These are phyloP conservation scores for Eutrema japonicum DNA, from an alignment of 345 rosid genomes.

Conservation along the genomic window DNA sequence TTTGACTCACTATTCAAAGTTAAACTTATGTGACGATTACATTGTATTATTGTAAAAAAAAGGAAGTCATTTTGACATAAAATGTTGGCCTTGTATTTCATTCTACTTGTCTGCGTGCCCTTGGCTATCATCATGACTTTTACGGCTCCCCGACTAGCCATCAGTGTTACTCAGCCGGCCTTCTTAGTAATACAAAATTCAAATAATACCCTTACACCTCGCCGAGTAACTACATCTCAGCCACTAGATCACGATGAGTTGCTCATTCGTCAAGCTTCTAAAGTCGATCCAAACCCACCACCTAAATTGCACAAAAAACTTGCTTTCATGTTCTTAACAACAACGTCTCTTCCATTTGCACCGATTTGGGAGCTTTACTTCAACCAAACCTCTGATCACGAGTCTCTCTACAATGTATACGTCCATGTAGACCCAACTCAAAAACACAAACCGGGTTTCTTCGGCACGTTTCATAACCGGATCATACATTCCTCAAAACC, in stretches of 20 bases:
- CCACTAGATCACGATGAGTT: constrained; percentile 49
- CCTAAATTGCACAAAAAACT: constrained; percentile 49
- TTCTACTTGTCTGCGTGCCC: constrained; percentile 64
- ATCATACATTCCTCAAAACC: constrained; percentile 66
- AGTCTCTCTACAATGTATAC: constrained; percentile 61
- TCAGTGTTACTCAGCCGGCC: constrained; percentile 27
- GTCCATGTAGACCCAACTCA: constrained; percentile 63
- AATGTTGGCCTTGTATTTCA: constrained; percentile 45
- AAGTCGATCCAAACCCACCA: constrained; percentile 42
- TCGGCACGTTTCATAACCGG: constrained; percentile 57
- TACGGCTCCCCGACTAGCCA: constrained; percentile 42
- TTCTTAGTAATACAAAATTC: constrained; percentile 10
- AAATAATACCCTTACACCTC: constrained; percentile 2
- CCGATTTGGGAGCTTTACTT: constrained; percentile 73
- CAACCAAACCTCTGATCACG: constrained; percentile 39
- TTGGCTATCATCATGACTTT: constrained; percentile 58
- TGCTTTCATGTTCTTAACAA: constrained; percentile 72
- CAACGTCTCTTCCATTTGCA: constrained; percentile 63
- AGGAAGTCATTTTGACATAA: neutral
- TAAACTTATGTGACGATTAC: constrained; percentile 1
- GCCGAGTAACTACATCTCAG: constrained; percentile 26
- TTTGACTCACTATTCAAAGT: neutral
- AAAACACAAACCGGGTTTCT: constrained; percentile 45
- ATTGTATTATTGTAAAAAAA: neutral
- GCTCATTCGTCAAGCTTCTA: constrained; percentile 54